phyloP scores from a whole-genome alignment of 2,329 filamentous ascomycete species.

The Herpomyces periplanetae region DNA sequence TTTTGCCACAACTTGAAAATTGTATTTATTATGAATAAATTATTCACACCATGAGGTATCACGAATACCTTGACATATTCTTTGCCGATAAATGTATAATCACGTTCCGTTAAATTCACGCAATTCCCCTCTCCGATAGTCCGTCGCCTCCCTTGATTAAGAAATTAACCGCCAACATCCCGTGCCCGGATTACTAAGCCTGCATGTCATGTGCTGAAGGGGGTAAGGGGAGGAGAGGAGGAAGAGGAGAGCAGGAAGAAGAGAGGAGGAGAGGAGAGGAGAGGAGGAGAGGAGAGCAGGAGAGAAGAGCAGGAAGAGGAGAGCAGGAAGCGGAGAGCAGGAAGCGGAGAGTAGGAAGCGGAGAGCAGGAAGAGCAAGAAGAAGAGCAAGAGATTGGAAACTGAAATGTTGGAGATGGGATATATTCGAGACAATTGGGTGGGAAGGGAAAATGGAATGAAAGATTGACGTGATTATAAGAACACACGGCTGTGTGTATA shows the following conservation, averaged over 20 bases:
- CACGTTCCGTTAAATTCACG: no score
- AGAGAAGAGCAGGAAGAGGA: slow-evolving; percentile 5
- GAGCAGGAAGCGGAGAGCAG: slow-evolving; percentile 4
- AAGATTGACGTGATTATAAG: slow-evolving; percentile 3
- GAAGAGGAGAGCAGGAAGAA: slow-evolving; percentile 4
- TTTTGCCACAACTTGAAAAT: no score
- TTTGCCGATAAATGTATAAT: no score
- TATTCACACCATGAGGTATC: no score
- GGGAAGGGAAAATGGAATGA: background rate
- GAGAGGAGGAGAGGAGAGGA: slow-evolving; percentile 5
- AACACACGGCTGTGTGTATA: slow-evolving; percentile 10
- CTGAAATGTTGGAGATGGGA: slow-evolving; percentile 3
- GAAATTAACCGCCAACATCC: no score
- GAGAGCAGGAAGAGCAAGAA: slow-evolving; percentile 4
- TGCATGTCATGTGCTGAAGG: no score
- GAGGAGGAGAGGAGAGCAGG: slow-evolving; percentile 6
- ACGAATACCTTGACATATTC: no score
- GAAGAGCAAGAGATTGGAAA: slow-evolving; percentile 3
- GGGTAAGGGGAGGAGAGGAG: slow-evolving; percentile 3
- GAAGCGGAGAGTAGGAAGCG: slow-evolving; percentile 4
- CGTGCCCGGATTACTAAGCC: no score
- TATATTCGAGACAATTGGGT: slow-evolving; percentile 2
- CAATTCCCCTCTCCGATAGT: no score
- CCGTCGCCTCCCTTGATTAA: no score
- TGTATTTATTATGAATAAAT: no score